Evolutionary conservation across 2,329 filamentous ascomycete species (phyloP).

Genomic region (Fusarium sp.): DNA sequence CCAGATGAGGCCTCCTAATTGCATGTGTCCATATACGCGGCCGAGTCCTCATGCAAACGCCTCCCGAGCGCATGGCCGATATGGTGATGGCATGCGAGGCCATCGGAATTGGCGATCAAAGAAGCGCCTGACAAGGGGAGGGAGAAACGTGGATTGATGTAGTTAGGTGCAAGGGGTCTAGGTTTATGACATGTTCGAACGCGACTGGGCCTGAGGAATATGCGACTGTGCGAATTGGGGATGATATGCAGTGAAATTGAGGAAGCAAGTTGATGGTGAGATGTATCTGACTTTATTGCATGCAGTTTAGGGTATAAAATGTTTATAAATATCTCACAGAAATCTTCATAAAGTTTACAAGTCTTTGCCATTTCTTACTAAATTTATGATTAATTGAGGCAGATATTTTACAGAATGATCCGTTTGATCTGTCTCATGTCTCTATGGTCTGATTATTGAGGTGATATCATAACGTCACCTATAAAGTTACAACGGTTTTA

Average conservation of each 20-base stretch:
- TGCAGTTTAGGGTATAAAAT: neutral
- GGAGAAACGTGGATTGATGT: constrained; percentile 30
- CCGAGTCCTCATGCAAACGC: constrained; percentile 10
- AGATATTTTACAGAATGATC: neutral
- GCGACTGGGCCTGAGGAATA: constrained; percentile 43
- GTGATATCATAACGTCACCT: constrained; percentile 20
- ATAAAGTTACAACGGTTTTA: constrained; percentile 14
- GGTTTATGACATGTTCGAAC: constrained; percentile 48
- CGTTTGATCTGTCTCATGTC: constrained; percentile 7
- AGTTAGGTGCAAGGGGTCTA: constrained; percentile 24
- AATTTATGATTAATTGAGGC: neutral
- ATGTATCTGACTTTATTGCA: neutral
- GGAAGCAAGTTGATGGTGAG: neutral
- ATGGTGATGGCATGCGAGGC: constrained; percentile 40
- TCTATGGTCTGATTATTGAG: constrained; percentile 24
- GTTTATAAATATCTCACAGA: neutral
- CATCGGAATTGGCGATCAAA: constrained; percentile 32
- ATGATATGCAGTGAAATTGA: constrained; percentile 28
- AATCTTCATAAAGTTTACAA: accelerated
- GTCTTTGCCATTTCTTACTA: neutral
- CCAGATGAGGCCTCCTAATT: constrained; percentile 17
- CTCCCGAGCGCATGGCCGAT: constrained; percentile 35
- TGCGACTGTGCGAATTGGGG: constrained; percentile 34
- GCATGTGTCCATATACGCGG: constrained; percentile 25
- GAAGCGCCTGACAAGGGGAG: constrained; percentile 28